A percentile compares a stretch with the other conserved stretches of the same genome.
Evolutionary conservation across 164 flowering plant genomes (phyloP).

Genomic region (Magnolia officinalis): DNA sequence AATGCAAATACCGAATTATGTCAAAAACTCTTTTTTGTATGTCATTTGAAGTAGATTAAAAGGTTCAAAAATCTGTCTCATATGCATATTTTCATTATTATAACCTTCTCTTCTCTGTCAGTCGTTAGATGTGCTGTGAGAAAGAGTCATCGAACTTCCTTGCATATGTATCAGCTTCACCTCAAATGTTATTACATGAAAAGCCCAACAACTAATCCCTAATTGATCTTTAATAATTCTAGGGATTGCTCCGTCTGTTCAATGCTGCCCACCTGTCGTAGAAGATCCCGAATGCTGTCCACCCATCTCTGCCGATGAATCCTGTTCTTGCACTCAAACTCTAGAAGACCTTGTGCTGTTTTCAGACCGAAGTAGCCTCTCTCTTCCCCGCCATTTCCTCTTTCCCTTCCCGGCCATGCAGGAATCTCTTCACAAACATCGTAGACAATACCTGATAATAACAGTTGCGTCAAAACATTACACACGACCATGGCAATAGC

Average conservation of each 20-base stretch:
- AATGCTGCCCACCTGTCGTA: conserved; percentile 31
- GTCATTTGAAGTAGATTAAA: too few species aligned
- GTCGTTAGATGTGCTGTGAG: not conserved
- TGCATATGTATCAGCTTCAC: not conserved
- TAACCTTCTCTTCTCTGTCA: not conserved
- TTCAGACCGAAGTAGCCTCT: conserved; percentile 60
- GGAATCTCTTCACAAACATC: conserved; percentile 59
- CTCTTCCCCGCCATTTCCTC: conserved; percentile 41
- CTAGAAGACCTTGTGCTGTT: conserved; percentile 76
- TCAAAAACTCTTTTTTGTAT: too few species aligned
- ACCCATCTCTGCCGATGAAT: conserved; percentile 77
- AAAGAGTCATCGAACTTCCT: not conserved
- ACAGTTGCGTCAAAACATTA: not conserved
- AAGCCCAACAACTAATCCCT: not conserved
- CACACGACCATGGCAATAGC: not conserved
- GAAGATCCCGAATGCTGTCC: conserved; percentile 50
- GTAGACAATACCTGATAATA: conserved; percentile 59
- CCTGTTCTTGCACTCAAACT: conserved; percentile 82
- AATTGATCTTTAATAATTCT: conserved; percentile 29
- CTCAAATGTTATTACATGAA: not conserved
- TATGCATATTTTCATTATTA: not conserved
- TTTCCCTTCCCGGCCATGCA: conserved; percentile 57
- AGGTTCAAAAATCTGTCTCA: too few species aligned
- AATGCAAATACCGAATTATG: too few species aligned
- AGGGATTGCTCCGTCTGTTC: conserved; percentile 36